Percentiles rank a stretch among this genome's conserved stretches.
phyloP scores from a whole-genome alignment of 1,139 yeast genomes.

The Pichia sp. region DNA sequence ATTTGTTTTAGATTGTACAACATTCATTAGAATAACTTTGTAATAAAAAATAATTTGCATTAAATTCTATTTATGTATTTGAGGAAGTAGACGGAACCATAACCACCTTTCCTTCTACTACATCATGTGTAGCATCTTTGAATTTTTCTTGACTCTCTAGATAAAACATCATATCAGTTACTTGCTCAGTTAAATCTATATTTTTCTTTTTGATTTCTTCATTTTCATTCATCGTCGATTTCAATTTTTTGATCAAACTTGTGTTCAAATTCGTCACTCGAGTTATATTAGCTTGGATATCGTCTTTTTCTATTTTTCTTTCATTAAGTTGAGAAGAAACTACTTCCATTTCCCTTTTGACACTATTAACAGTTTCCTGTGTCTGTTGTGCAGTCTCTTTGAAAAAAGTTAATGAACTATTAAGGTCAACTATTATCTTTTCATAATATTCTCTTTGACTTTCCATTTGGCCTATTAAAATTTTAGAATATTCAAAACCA shows the following conservation, averaged over 20 bases:
- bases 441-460: constrained; percentile 89
- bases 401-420: constrained; percentile 23
- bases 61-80: not conserved
- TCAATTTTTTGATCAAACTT: constrained; percentile 54
- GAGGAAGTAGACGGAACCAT: constrained; percentile 16
- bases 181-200: constrained; percentile 58
- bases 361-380: not conserved
- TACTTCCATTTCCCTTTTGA: not conserved
- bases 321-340: constrained; percentile 9
- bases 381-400: not conserved
- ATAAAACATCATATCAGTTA: constrained; percentile 75
- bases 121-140: constrained; percentile 62
- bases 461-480: constrained; percentile 73
- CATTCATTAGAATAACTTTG: not conserved
- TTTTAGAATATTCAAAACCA: constrained; percentile 74
- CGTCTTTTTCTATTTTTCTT: not conserved
- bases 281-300: not conserved
- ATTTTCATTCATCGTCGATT: constrained; percentile 37
- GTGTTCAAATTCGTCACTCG: constrained; percentile 46
- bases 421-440: constrained; percentile 27
- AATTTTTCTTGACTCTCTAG: constrained; percentile 69
- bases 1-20: not conserved
- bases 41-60: not conserved
- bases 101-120: constrained; percentile 63
- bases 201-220: constrained; percentile 36